Conservation (phyloP, 495 filamentous ascomycete genomes). For the Opeltia flavorubescens region DNA sequence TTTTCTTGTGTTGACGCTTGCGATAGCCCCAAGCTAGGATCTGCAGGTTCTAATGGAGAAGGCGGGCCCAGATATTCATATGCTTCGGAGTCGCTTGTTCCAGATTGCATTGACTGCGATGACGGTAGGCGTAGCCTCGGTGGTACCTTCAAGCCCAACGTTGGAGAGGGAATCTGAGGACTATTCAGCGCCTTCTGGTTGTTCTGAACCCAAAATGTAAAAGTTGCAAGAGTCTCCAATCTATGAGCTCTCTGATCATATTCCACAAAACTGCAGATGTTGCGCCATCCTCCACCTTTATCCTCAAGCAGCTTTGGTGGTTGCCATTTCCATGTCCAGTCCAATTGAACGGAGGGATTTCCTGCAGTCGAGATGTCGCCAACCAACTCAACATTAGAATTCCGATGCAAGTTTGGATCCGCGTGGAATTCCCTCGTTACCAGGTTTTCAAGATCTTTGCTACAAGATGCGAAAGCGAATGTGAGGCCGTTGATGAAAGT, state of each 20-base stretch:
- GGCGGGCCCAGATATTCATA: conserved; percentile 45
- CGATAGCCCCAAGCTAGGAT: conserved; percentile 31
- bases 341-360: conserved; percentile 70
- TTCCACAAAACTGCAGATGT: conserved; percentile 89
- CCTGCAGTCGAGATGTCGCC: conserved; percentile 78
- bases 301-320: conserved; percentile 76
- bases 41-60: conserved; percentile 43
- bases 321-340: conserved; percentile 95
- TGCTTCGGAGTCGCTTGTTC: conserved; percentile 50
- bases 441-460: conserved; percentile 80
- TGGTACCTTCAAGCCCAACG: conserved; percentile 55
- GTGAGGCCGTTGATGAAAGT: conserved; percentile 80
- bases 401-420: conserved; percentile 94
- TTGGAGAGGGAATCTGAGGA: conserved; percentile 42
- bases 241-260: conserved; percentile 89
- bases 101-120: conserved; percentile 64
- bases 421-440: conserved; percentile 92
- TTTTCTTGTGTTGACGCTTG: conserved; percentile 34
- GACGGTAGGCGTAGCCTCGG: conserved; percentile 70
- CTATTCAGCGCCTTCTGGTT: conserved; percentile 23
- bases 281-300: conserved; percentile 83
- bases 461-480: conserved; percentile 74
- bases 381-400: conserved; percentile 83
- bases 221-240: conserved; percentile 72
- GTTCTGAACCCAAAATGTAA: conserved; percentile 92